Conservation (phyloP, 176 grass and related monocot genomes). For the Alopecurus myosuroides region DNA sequence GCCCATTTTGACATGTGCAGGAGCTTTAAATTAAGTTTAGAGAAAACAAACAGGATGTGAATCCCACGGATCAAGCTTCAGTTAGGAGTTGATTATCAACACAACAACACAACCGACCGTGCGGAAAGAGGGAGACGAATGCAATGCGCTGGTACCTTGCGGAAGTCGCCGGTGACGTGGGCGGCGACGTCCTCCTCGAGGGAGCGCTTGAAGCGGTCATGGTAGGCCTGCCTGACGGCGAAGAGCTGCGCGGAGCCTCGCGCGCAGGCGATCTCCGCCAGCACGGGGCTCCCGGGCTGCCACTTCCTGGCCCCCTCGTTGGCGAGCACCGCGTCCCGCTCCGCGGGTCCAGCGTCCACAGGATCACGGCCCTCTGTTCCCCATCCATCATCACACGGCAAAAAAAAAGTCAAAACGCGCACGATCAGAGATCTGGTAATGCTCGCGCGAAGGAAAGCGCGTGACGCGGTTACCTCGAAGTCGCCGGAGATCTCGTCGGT, state of each 20-base stretch:
- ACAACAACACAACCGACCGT: too few relatives aligned
- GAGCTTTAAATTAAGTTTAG: not conserved
- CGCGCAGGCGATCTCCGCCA: slow-evolving; percentile 79
- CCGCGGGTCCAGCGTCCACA: slow-evolving; percentile 83
- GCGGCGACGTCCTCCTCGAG: slow-evolving; percentile 90
- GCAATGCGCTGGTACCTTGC: slow-evolving; percentile 52
- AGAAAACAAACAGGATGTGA: not conserved
- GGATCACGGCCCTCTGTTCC: slow-evolving; percentile 63
- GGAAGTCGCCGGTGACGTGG: slow-evolving; percentile 73
- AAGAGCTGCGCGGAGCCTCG: slow-evolving; percentile 60
- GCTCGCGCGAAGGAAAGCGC: not conserved
- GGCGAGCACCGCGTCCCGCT: slow-evolving; percentile 84
- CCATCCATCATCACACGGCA: not conserved
- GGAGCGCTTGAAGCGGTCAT: slow-evolving; percentile 72
- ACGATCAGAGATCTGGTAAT: not conserved
- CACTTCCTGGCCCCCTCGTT: slow-evolving; percentile 77
- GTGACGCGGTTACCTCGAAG: slow-evolving; percentile 58
- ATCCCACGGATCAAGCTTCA: not conserved
- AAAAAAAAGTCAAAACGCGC: not conserved
- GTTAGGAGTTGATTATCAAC: not conserved
- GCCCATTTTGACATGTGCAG: not conserved
- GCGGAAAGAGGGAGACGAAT: not conserved
- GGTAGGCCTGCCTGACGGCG: slow-evolving; percentile 62
- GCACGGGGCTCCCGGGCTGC: slow-evolving; percentile 59
- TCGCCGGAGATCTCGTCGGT: slow-evolving; percentile 83